Base-by-base conservation (phyloP, 176 grass and related monocot genomes). In the Olyra latifolia region DNA sequence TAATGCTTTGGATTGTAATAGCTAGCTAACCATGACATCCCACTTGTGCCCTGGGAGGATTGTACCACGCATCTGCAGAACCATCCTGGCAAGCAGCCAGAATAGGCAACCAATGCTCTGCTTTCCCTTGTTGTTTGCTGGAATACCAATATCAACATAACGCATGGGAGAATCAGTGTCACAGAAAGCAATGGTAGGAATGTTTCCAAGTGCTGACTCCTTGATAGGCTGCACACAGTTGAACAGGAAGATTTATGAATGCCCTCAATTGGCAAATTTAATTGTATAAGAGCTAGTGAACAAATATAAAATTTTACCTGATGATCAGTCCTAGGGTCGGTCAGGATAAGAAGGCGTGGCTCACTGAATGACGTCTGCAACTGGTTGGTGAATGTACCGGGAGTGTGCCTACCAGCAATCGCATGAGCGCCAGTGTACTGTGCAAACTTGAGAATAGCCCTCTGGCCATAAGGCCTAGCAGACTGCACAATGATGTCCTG, bases 371-470 rank as follows among this genome's bases (percentile, higher is more conserved):
- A 82, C 5, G 91, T 94, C 53, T 97, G 94, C 59, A 97, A 27
- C 91, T 97, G 94, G 75, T 97, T 97, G 29, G 94, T 97, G 67
- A 97, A 97, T 39, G 91, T 97, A 87, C 94, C 94, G 52, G 94
- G 94, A 52, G 94, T 97, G 78, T 97, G 94, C 89, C 94, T 93
- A 0, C 94, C 94, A 1, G 89, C 91, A 79, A 97, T 97, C 38
- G 91, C 89, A 29, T 97, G 91, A 74, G 89, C 89, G 45, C 94
- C 94, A 10, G 94, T 97, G 89, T 94, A 94, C 65, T 97, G 89
- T 0, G 94, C 91, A 78, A 97, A 97, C 85, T 97, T 97, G 82
- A 97, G 80, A 16, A 97, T 89, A 75, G 89, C 89, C 79, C 91
- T 94, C 82, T 97, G 94, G 7, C 91, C 91, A 66, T 97, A 94